These are phyloP conservation scores for Coemansia sp. DNA, from an alignment of 192 early-diverging fungal species.

Conservation along the genomic window DNA sequence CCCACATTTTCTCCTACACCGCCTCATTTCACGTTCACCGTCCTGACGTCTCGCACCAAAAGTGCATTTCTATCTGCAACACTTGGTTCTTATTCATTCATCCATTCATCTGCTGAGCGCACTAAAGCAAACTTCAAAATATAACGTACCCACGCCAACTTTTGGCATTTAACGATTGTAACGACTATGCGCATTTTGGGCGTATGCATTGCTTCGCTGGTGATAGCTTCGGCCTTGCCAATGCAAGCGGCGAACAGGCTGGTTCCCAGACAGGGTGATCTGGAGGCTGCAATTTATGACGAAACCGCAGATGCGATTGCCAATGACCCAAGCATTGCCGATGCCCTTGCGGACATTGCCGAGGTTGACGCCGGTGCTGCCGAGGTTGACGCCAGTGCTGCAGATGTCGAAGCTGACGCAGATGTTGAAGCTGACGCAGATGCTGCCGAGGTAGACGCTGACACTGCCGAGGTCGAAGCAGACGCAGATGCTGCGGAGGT, in stretches of 20 bases:
- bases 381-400: conserved; percentile 1
- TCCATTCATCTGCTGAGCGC: neutral
- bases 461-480: neutral
- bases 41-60: neutral
- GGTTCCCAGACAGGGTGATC: conserved; percentile 10
- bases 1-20: neutral
- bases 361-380: neutral
- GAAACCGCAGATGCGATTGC: conserved; percentile 9
- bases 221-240: conserved; percentile 27
- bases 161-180: conserved; percentile 4
- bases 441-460: neutral
- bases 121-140: neutral
- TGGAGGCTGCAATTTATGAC: conserved; percentile 36
- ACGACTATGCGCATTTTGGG: conserved; percentile 37
- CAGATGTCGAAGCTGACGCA: neutral
- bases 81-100: neutral
- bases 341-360: conserved; percentile 2
- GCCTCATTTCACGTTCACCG: neutral
- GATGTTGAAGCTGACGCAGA: neutral
- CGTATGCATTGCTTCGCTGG: conserved; percentile 28
- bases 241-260: conserved; percentile 1
- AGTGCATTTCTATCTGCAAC: neutral
- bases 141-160: neutral
- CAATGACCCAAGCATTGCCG: neutral
- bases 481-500: no score